Evolutionary conservation across 192 early-diverging fungal genomes (phyloP), one percentile per base, ranked within the genome.

Genomic region (Linnemannia schmuckeri): DNA sequence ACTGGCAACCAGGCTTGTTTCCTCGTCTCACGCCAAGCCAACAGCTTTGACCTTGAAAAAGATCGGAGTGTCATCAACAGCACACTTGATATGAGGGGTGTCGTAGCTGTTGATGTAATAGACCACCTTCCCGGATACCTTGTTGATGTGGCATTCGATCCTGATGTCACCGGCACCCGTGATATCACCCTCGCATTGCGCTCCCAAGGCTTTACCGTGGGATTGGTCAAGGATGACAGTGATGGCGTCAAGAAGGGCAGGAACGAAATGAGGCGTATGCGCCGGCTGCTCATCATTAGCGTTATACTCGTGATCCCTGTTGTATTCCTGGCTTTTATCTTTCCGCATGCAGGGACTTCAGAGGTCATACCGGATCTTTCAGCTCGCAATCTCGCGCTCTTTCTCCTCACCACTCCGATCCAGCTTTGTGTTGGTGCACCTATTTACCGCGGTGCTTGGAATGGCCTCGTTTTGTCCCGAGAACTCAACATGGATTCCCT

Each of bases 401-500:
- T 91, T 33, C 15, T 93, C 12, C 72, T 96, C 3, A 88, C 94
- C 12, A 94, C 93, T 3, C 93, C 94, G 6, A 92, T 95, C 5
- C 94, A 95, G 79, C 93, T 94, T 79, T 87, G 90, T 83, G 63
- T 95, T 18, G 95, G 95, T n/a, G 66, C 46, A 55, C 86, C 93
- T 41, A 95, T 95, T 89, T 95, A 94, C 61, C 13, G 74, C 6
- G 92, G 92, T 24, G 92, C 94, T 5, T 94, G 87, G 78, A 92
- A 87, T 44, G 90, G 92, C 33, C 77, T 96, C 13, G 55, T 88
- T 30, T 91, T 91, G 77, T 73, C 92, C 3, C 85, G 78, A 30
- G 86, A 89, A 9, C 92, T 94, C 27, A 95, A 94, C 80, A 96
- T 96, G 96, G 94, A 96, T 75, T 93, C 94, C 6, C 77, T 95